Evolutionary conservation across 78 protist genomes (phyloP), one percentile per base, ranked within the genome.

Genomic region (Isochrysis galbana): DNA sequence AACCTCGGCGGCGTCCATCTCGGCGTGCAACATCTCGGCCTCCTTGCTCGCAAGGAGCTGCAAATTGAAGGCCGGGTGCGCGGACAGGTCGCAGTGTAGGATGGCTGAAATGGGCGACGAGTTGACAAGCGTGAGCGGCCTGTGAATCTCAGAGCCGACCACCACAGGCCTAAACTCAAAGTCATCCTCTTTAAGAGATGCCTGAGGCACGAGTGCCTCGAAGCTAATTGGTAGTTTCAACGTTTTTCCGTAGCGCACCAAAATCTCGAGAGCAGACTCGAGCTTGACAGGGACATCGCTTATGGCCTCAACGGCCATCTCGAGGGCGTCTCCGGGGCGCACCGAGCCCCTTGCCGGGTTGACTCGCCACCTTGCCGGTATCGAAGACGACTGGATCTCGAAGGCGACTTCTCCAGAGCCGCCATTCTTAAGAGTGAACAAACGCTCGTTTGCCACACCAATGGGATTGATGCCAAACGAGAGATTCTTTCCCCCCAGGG

Each of bases 381-480:
- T 36, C 32, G 45, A 7, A 7, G 82, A 22, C 38, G 26, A 4
- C 32, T 1, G 74, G 70, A 74, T 5, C 22, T 21, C 1, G 77
- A 70, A 87, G 34, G 51, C 89, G 23, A 88, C 74, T 29, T 5
- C 2, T 38, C 10, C 21, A 36, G 1, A 26, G 23, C 95, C 95
- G 32, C 0, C 25, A 32, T 47, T 70, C 39, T 46, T 51, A 29
- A 93, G 17, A 19, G 1, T 29, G 26, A 90, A 0, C 29, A 0
- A 1, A 39, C 1, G 3, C 86, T 61, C 38, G 21, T 3, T 19
- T 36, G 10, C n/a, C 19, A n/a, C 10, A 21, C 96, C 96, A 42
- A 93, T 92, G 46, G 94, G 38, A 21, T 93, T 29, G 4, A 26
- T 5, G 51, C 94, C 94, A 36, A 93, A 94, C 86, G 93, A 95